Evolutionary conservation across 2,329 filamentous ascomycete genomes (phyloP).

Genomic region (Zymoseptoria passerinii): DNA sequence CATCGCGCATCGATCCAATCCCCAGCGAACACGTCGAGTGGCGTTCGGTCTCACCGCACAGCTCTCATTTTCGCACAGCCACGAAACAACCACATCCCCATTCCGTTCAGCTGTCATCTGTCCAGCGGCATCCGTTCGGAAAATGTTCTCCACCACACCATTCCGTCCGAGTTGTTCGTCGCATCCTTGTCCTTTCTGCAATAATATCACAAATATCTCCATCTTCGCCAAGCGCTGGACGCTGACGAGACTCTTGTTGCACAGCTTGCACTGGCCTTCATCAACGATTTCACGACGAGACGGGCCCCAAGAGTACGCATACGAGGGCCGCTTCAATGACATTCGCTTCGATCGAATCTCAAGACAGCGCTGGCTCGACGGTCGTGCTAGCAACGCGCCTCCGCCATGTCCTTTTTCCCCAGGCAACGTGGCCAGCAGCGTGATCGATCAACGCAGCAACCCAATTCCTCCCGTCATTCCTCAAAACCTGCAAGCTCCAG

Average conservation of each 20-base stretch:
- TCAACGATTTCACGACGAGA: not conserved
- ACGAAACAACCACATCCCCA: not conserved
- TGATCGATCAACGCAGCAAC: not conserved
- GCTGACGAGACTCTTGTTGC: slow-evolving; percentile 12
- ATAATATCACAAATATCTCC: not conserved
- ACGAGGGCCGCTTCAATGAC: not conserved
- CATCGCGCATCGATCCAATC: not conserved
- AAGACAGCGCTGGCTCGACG: not conserved
- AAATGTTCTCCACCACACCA: not conserved
- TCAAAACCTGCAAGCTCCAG: not conserved
- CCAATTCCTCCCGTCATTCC: not conserved
- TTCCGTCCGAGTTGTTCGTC: not conserved
- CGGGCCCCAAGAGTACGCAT: not conserved
- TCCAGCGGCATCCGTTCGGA: not conserved
- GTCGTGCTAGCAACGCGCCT: not conserved
- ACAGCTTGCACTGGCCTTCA: not conserved
- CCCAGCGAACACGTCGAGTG: not conserved
- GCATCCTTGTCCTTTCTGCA: not conserved
- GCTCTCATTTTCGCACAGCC: not conserved
- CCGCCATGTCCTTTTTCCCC: not conserved
- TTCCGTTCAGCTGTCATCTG: not conserved
- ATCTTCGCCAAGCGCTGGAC: slow-evolving; percentile 14
- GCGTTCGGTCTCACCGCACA: not conserved
- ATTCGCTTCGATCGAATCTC: not conserved
- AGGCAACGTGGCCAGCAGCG: not conserved